Evolutionary conservation across 2,329 filamentous ascomycete genomes (phyloP).

Genomic region (Dactylonectria macrodidyma): DNA sequence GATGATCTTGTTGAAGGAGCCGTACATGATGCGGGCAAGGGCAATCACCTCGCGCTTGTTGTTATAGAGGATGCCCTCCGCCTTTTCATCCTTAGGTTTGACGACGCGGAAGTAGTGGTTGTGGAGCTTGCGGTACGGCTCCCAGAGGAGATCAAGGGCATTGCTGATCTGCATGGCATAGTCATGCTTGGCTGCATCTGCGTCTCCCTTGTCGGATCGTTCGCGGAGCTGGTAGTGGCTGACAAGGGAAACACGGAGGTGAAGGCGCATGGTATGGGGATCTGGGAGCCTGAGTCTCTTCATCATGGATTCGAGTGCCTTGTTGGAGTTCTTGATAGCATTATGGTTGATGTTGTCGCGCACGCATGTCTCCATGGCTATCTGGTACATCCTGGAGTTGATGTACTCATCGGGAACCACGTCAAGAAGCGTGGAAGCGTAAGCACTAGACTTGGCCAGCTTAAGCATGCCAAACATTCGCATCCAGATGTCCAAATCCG

Average conservation of each 20-base stretch:
- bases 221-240: slow-evolving; percentile 59
- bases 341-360: slow-evolving; percentile 84
- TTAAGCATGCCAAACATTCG: slow-evolving; percentile 78
- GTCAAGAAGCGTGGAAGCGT: slow-evolving; percentile 72
- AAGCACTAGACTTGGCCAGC: slow-evolving; percentile 74
- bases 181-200: slow-evolving; percentile 55
- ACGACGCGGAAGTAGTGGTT: slow-evolving; percentile 53
- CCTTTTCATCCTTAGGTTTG: slow-evolving; percentile 42
- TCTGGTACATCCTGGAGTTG: slow-evolving; percentile 72
- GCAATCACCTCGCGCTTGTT: slow-evolving; percentile 59
- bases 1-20: slow-evolving; percentile 60
- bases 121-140: slow-evolving; percentile 60
- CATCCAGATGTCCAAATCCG: slow-evolving; percentile 81
- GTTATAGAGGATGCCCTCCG: slow-evolving; percentile 51
- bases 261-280: slow-evolving; percentile 65
- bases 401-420: slow-evolving; percentile 64
- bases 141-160: slow-evolving; percentile 67
- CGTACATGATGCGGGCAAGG: slow-evolving; percentile 62
- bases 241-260: slow-evolving; percentile 69
- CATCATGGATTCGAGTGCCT: slow-evolving; percentile 76
- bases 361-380: slow-evolving; percentile 81
- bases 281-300: slow-evolving; percentile 61
- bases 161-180: slow-evolving; percentile 66
- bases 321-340: slow-evolving; percentile 74
- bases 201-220: slow-evolving; percentile 49